Percentiles rank a stretch among this genome's conserved stretches.
Conservation (phyloP, 176 grass and related monocot genomes). For the Areca catechu region DNA sequence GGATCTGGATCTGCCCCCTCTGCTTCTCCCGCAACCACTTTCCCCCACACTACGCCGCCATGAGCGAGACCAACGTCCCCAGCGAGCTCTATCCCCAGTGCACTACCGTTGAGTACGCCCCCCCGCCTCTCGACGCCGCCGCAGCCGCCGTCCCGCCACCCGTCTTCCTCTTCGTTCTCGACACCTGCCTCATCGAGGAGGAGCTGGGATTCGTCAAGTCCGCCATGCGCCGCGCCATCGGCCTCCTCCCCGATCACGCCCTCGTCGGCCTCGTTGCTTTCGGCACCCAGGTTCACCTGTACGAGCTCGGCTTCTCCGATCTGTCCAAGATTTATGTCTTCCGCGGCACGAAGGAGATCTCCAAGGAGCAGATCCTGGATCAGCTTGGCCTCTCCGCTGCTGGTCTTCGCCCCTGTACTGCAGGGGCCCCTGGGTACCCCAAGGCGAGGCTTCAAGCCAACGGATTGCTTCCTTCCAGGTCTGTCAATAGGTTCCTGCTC, state of each 20-base stretch:
- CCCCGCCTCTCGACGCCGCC: slow-evolving; percentile 19
- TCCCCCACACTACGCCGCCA: slow-evolving; percentile 74
- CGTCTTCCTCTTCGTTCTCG: slow-evolving; percentile 90
- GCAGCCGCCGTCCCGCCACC: slow-evolving; percentile 35
- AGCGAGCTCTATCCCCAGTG: slow-evolving; percentile 81
- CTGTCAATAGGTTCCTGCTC: slow-evolving; percentile 78
- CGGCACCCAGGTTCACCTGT: slow-evolving; percentile 89
- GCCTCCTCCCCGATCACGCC: slow-evolving; percentile 74
- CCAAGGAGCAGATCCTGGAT: slow-evolving; percentile 93
- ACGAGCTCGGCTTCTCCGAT: slow-evolving; percentile 88
- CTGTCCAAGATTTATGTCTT: slow-evolving; percentile 96
- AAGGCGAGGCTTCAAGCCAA: slow-evolving; percentile 45
- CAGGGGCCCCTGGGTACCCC: slow-evolving; percentile 31
- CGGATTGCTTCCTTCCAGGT: slow-evolving; percentile 41
- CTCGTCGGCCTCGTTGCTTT: slow-evolving; percentile 89
- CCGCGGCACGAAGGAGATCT: slow-evolving; percentile 88
- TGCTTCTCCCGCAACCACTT: slow-evolving; percentile 97
- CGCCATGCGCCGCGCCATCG: slow-evolving; percentile 72
- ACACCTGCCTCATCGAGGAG: slow-evolving; percentile 95
- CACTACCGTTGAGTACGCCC: slow-evolving; percentile 77
- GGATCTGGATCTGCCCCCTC: slow-evolving; percentile 99
- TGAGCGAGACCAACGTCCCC: slow-evolving; percentile 75
- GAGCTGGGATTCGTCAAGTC: slow-evolving; percentile 76
- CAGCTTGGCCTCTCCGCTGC: slow-evolving; percentile 63
- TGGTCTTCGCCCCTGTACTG: slow-evolving; percentile 17